A percentile compares a stretch with the other conserved stretches of the same genome.
Conservation (phyloP, 805 yeast genomes). For the Clavispora fructus region DNA sequence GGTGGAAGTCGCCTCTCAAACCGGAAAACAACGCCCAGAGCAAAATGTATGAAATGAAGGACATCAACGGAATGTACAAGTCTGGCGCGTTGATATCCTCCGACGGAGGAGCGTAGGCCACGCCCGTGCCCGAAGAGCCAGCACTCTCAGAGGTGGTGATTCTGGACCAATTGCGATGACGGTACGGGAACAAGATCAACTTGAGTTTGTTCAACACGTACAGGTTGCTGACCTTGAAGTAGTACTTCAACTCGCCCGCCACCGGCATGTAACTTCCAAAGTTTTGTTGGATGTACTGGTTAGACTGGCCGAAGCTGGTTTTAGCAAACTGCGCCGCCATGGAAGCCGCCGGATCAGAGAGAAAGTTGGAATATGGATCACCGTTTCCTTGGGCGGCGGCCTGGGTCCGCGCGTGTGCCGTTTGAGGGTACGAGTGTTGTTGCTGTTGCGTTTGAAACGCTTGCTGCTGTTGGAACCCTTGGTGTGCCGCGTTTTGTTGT, state of each 20-base stretch:
- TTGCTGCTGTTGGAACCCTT: slow-evolving; percentile 15
- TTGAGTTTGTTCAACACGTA: slow-evolving; percentile 74
- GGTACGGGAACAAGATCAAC: slow-evolving; percentile 80
- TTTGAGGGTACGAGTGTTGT: slow-evolving; percentile 15
- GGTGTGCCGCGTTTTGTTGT: slow-evolving; percentile 28
- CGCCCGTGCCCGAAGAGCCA: slow-evolving; percentile 17
- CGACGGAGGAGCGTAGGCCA: slow-evolving; percentile 63
- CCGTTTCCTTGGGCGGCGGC: slow-evolving; percentile 14
- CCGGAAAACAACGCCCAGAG: slow-evolving; percentile 84
- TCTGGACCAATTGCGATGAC: slow-evolving; percentile 79
- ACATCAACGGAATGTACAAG: slow-evolving; percentile 92
- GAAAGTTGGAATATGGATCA: slow-evolving; percentile 34
- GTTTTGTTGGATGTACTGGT: slow-evolving; percentile 72
- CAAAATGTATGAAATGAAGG: slow-evolving; percentile 79
- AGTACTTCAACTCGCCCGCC: slow-evolving; percentile 63
- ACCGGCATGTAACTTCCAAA: slow-evolving; percentile 47
- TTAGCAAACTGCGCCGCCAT: slow-evolving; percentile 88
- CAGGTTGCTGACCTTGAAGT: slow-evolving; percentile 86
- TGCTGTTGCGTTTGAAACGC: slow-evolving; percentile 42
- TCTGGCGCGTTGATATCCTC: slow-evolving; percentile 95
- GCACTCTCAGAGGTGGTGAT: slow-evolving; percentile 22
- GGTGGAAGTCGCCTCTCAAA: slow-evolving; percentile 83
- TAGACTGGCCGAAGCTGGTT: slow-evolving; percentile 75
- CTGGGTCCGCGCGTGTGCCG: slow-evolving; percentile 2
- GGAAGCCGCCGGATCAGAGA: slow-evolving; percentile 74